A percentile compares a stretch with the other conserved stretches of the same genome.
These are phyloP conservation scores for Asclepias syriaca DNA, from an alignment of 257 asterid species.

Conservation along the genomic window DNA sequence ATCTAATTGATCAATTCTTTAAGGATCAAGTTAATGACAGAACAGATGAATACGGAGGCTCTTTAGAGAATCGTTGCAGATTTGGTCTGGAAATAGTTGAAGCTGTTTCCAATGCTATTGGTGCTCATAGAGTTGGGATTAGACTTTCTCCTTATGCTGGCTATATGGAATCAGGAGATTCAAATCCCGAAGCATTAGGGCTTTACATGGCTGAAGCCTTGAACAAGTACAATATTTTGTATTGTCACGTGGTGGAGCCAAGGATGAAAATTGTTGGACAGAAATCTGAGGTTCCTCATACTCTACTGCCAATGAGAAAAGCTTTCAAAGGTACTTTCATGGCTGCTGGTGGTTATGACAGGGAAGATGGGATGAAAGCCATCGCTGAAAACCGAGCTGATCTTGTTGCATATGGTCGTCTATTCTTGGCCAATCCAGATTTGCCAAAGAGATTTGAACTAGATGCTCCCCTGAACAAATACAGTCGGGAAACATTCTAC, in stretches of 20 bases:
- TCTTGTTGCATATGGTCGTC: constrained; percentile 23
- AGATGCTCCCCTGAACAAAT: constrained; percentile 19
- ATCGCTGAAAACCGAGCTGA: constrained; percentile 16
- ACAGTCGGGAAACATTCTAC: constrained; percentile 12
- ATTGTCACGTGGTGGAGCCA: constrained; percentile 23
- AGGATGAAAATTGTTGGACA: constrained; percentile 7
- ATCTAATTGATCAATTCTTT: constrained; percentile 22
- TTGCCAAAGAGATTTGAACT: constrained; percentile 23
- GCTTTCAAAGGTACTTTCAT: constrained; percentile 22
- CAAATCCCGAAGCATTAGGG: constrained; percentile 17
- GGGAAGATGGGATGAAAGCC: constrained; percentile 12
- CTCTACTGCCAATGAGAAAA: constrained; percentile 14
- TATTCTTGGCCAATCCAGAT: constrained; percentile 25
- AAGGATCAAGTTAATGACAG: constrained; percentile 25
- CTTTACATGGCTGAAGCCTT: constrained; percentile 18
- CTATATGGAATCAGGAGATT: constrained; percentile 19
- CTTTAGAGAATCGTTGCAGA: constrained; percentile 25
- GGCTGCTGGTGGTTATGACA: constrained; percentile 18
- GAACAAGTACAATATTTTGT: constrained; percentile 15
- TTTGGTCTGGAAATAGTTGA: constrained; percentile 23
- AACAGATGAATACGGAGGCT: constrained; percentile 26
- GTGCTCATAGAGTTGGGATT: constrained; percentile 23
- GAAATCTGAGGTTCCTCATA: neutral
- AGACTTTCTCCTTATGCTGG: constrained; percentile 16
- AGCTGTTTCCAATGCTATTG: constrained; percentile 22